These are phyloP conservation scores for Hymenoscyphus linearis DNA, from an alignment of 2,329 filamentous ascomycete species.

Conservation along the genomic window DNA sequence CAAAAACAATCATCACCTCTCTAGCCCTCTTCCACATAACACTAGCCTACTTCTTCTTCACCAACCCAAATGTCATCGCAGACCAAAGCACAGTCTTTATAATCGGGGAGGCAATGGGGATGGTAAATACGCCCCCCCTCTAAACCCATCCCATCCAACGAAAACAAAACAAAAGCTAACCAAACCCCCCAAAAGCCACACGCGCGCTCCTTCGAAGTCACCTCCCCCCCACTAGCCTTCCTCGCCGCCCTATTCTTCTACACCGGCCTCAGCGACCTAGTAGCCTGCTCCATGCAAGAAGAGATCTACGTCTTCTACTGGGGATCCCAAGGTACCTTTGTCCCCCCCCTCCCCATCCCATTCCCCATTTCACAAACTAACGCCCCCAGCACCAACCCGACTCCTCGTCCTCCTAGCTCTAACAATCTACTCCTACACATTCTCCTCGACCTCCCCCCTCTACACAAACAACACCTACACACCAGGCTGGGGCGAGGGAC, in stretches of 20 bases:
- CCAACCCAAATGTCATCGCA: slow-evolving; percentile 63
- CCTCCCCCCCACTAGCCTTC: slow-evolving; percentile 67
- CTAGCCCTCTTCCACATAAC: slow-evolving; percentile 82
- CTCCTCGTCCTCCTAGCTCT: slow-evolving; percentile 56
- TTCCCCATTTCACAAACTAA: slow-evolving; percentile 52
- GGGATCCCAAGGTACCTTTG: slow-evolving; percentile 56
- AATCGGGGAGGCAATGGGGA: slow-evolving; percentile 75
- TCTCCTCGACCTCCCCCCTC: slow-evolving; percentile 47
- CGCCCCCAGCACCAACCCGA: slow-evolving; percentile 60
- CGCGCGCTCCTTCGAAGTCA: slow-evolving; percentile 61
- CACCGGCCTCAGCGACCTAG: slow-evolving; percentile 57
- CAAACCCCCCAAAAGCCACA: slow-evolving; percentile 44
- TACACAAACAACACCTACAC: slow-evolving; percentile 37
- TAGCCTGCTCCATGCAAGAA: slow-evolving; percentile 63
- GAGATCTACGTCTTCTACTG: slow-evolving; percentile 59
- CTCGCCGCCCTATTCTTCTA: slow-evolving; percentile 62
- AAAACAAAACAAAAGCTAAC: neutral
- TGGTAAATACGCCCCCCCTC: slow-evolving; percentile 53
- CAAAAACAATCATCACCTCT: slow-evolving; percentile 73
- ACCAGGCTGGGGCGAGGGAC: slow-evolving; percentile 51
- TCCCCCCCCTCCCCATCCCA: slow-evolving; percentile 42
- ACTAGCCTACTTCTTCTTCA: slow-evolving; percentile 77
- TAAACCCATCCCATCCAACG: too few relatives aligned
- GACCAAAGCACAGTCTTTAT: slow-evolving; percentile 78
- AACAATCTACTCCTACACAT: slow-evolving; percentile 60